A percentile compares a stretch with the other conserved stretches of the same genome.
These are phyloP conservation scores for Prillingera fragicola DNA, from an alignment of 1,284 basidiomycete genomes.

Conservation along the genomic window DNA sequence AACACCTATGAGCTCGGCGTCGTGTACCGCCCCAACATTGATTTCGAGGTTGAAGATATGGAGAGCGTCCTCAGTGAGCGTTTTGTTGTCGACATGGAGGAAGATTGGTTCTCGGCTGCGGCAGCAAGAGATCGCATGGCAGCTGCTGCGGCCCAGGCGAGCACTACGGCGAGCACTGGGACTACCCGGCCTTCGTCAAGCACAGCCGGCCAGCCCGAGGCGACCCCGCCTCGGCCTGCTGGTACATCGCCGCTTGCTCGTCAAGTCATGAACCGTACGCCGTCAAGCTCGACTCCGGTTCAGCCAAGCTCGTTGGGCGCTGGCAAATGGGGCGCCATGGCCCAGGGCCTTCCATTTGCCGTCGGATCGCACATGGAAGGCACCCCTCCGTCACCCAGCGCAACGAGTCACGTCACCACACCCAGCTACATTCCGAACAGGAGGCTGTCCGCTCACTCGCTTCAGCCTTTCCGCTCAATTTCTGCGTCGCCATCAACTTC, in stretches of 20 bases:
- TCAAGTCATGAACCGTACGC: not conserved
- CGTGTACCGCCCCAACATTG: slow-evolving; percentile 37
- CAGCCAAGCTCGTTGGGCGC: slow-evolving; percentile 17
- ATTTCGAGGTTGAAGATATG: slow-evolving; percentile 43
- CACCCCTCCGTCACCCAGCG: slow-evolving; percentile 2
- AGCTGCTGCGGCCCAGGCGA: slow-evolving; percentile 7
- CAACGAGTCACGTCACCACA: too few relatives aligned
- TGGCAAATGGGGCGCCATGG: slow-evolving; percentile 35
- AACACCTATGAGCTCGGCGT: slow-evolving; percentile 32
- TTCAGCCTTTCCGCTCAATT: slow-evolving; percentile 34
- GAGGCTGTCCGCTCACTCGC: slow-evolving; percentile 41
- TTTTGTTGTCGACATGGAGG: slow-evolving; percentile 44
- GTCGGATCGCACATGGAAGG: slow-evolving; percentile 5
- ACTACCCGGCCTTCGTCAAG: not conserved
- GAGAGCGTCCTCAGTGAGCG: slow-evolving; percentile 43
- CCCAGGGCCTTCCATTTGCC: slow-evolving; percentile 43
- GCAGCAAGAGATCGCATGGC: slow-evolving; percentile 37
- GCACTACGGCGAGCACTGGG: slow-evolving; percentile 1
- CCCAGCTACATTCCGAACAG: slow-evolving; percentile 34
- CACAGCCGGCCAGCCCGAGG: not conserved
- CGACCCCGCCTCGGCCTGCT: not conserved
- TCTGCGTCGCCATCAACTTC: slow-evolving; percentile 41
- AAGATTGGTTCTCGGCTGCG: slow-evolving; percentile 48
- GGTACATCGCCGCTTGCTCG: not conserved
- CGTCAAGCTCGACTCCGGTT: not conserved